Conservation (phyloP, 2,329 filamentous ascomycete genomes). For the Aspergillus fumigatiaffinis region DNA sequence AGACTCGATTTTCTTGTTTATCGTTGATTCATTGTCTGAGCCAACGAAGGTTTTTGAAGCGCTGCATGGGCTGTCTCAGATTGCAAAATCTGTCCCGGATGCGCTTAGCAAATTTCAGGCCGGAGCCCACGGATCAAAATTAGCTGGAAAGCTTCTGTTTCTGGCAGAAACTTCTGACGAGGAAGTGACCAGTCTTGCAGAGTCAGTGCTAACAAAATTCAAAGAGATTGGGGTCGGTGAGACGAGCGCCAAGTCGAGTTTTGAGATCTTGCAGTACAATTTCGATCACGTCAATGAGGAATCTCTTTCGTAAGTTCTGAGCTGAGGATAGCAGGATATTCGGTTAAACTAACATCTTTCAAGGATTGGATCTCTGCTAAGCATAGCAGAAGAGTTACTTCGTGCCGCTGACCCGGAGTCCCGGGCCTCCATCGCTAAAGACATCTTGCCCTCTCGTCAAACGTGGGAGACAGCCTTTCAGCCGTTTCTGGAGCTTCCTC, state of each 20-base stretch:
- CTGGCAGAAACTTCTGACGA: constrained; percentile 53
- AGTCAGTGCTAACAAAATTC: constrained; percentile 30
- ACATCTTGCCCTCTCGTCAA: constrained; percentile 60
- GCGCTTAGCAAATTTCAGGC: constrained; percentile 43
- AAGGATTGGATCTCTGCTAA: constrained; percentile 55
- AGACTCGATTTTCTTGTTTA: constrained; percentile 33
- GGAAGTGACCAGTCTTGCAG: constrained; percentile 43
- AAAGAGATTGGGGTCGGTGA: constrained; percentile 36
- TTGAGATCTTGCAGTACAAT: constrained; percentile 51
- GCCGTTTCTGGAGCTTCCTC: constrained; percentile 44
- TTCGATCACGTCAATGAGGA: constrained; percentile 43
- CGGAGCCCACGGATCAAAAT: constrained; percentile 44
- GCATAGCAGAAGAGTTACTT: constrained; percentile 50
- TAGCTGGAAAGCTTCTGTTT: constrained; percentile 51
- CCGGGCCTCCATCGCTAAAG: constrained; percentile 25
- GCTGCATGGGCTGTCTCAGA: constrained; percentile 44
- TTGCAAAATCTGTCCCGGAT: constrained; percentile 38
- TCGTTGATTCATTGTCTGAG: constrained; percentile 41
- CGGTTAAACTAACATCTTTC: constrained; percentile 22
- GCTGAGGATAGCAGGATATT: not conserved
- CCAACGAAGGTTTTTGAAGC: constrained; percentile 32
- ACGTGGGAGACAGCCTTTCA: constrained; percentile 64
- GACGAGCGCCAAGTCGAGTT: constrained; percentile 43
- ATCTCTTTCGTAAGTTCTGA: constrained; percentile 43
- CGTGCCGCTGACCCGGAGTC: constrained; percentile 29